phyloP scores from a whole-genome alignment of 2,329 filamentous ascomycete species.

The Akanthomyces uredinophilus region DNA sequence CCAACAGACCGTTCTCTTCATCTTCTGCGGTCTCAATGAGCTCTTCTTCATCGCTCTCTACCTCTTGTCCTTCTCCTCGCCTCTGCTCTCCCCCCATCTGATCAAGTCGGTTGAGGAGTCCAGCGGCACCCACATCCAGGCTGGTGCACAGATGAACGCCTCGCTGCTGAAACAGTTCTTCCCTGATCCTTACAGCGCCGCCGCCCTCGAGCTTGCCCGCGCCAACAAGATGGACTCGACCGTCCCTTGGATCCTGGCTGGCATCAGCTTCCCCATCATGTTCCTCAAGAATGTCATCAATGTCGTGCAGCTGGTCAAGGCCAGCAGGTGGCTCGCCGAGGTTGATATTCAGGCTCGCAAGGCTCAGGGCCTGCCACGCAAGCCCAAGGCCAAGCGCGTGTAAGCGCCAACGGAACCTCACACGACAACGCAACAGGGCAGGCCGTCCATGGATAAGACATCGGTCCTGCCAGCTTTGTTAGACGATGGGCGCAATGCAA shows the following conservation, averaged over 20 bases:
- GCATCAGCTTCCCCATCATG: conserved; percentile 82
- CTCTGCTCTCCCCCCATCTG: conserved; percentile 79
- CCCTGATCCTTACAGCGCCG: conserved; percentile 84
- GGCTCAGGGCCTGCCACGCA: conserved; percentile 47
- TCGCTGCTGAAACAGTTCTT: conserved; percentile 71
- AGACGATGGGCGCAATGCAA: background rate
- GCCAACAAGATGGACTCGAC: conserved; percentile 87
- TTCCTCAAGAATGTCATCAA: conserved; percentile 89
- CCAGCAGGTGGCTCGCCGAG: conserved; percentile 86
- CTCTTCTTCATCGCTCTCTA: conserved; percentile 98
- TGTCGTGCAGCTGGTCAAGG: conserved; percentile 87
- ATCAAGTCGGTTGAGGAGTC: conserved; percentile 56
- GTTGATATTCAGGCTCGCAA: conserved; percentile 69
- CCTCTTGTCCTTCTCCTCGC: conserved; percentile 93
- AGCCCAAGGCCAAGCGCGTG: conserved; percentile 24
- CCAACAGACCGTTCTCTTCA: conserved; percentile 75
- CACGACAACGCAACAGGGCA: background rate
- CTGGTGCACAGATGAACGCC: conserved; percentile 65
- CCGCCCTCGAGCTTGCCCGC: conserved; percentile 83
- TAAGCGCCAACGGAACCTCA: background rate
- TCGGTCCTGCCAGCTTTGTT: background rate
- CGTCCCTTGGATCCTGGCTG: conserved; percentile 65
- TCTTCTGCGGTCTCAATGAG: conserved; percentile 87
- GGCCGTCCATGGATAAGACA: background rate
- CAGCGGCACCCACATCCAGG: conserved; percentile 49